Base-by-base conservation (phyloP, 2,329 filamentous ascomycete genomes). In the Venturia aucupariae region DNA sequence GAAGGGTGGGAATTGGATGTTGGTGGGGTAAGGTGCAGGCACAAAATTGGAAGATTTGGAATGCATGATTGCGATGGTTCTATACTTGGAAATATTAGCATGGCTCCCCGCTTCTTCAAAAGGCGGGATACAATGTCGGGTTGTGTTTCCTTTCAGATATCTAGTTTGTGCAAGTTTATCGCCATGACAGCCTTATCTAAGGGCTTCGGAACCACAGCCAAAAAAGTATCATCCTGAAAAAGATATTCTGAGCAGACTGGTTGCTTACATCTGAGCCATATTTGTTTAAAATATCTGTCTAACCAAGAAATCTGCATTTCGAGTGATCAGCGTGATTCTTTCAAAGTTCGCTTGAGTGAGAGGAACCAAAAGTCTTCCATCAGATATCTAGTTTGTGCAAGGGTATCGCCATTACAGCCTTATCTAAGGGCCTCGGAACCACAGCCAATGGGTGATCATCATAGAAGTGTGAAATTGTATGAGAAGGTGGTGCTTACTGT, bases 361-460 rank as follows among this genome's bases (percentile, higher is more conserved):
- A 35, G 15, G 15, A 10, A 10, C 35, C 10, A 10, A 35, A 35
- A 6, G 17, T 30, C 24, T 54, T 22, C 27, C 3, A 32, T 57
- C 51, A 57, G 51, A 57, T 57, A 57, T 57, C 51, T 57, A 57
- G 51, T 35, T 57, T 57, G 51, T 57, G 51, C 51, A 57, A 57
- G 27, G 30, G 17, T n/a, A 35, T 57, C 51, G 51, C 51, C 51
- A 57, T 57, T 57, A 35, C n/a, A 57, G 51, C 51, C 51, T 57
- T 57, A 57, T 57, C 51, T 57, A 38, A 57, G 51, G 51, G 51
- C 51, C 30, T 57, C 51, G 27, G 51, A 57, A 57, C 51, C 51
- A 57, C 51, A 57, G 51, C 51, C 51, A 57, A 57, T 57, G n/a
- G 30, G 51, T 57, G 30, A 57, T 57, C 30, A 35, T 57, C 51